Base-by-base conservation (phyloP, 2,329 filamentous ascomycete genomes). In the Fusarium aywerte region DNA sequence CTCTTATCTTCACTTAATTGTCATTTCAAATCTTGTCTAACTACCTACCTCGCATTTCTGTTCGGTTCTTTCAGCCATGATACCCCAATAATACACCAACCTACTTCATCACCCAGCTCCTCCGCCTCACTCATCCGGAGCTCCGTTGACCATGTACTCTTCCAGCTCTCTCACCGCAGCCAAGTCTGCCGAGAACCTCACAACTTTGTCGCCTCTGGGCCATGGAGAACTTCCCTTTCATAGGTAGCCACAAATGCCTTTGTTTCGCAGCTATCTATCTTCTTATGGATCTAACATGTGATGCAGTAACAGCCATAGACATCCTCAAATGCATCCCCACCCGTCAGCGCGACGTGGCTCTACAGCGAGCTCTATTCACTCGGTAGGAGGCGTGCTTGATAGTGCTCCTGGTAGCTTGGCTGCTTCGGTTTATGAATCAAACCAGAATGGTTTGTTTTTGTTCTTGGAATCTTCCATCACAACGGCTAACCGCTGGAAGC, bases 351-450 rank as follows among this genome's bases (percentile, higher is more conserved):
- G 94, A 75, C 87, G 93, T 78, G 91, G 89, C 65, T 98, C 96
- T 54, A 92, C 89, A 25, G 90, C 94, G 42, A 97, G 93, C 82
- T 97, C 95, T 21, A 88, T 95, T 71, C 89, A 90, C 75, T 97
- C 94, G 31, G 89, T 97, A 76, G 93, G 93, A 63, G 93, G 93
- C n/a, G 85, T 88, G 33, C 81, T 97, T 62, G 93, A 97, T 75
- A 89, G 87, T 10, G 86, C 87, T n/a, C 81, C 85, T 3, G 82
- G 74, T 71, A 84, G 77, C 77, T 83, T 86, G 82, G 80, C 83
- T 61, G 80, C 84, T 62, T 84, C 89, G 16, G 78, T 87, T 15
- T 78, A 83, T 33, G 93, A 97, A 78, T 87, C 89, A n/a, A 89
- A 90, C 12, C 92, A 94, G 72, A 97, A 97, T 86, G 93, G 90